Evolutionary conservation across 148 eudicot species (phyloP).

Genomic region (Rhododendron simsii): DNA sequence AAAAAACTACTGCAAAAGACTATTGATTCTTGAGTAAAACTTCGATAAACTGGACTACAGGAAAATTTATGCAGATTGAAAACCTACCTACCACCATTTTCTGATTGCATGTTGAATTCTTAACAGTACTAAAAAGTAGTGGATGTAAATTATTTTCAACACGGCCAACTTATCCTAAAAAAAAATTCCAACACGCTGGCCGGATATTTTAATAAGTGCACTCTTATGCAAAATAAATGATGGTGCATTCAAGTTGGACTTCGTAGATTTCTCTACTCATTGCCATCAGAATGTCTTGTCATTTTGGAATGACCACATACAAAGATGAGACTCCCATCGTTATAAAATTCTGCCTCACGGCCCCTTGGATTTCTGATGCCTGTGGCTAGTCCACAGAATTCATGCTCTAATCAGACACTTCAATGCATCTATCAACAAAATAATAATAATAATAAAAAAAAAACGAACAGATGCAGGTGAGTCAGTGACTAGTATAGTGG

Average conservation of each 20-base stretch:
- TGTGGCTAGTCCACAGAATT: background rate
- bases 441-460: background rate
- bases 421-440: no score
- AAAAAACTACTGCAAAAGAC: background rate
- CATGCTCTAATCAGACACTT: background rate
- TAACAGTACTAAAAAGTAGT: background rate
- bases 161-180: background rate
- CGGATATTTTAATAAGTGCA: background rate
- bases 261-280: background rate
- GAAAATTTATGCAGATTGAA: background rate
- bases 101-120: background rate
- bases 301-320: background rate
- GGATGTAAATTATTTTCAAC: background rate
- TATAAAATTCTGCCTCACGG: background rate
- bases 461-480: background rate
- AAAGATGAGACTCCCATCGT: background rate
- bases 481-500: background rate
- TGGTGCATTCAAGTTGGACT: background rate
- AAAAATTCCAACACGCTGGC: background rate
- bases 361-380: background rate
- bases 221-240: background rate
- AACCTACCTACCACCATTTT: background rate
- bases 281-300: background rate
- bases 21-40: background rate
- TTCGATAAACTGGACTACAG: background rate